These are phyloP conservation scores for Nitzschia inconspicua DNA, from an alignment of 108 stramenopile species.

Conservation along the genomic window DNA sequence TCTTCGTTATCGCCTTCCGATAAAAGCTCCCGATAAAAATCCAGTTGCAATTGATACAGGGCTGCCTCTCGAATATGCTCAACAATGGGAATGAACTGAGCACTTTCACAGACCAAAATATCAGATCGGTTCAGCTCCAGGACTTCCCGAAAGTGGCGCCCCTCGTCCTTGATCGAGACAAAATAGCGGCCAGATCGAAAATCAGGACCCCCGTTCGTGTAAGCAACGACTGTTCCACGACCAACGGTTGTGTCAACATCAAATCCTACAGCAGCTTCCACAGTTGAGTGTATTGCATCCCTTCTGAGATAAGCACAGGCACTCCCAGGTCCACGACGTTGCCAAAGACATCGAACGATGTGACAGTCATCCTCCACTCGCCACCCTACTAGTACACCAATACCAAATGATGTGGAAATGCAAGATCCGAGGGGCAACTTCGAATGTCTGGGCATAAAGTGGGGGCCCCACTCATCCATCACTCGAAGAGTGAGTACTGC, in stretches of 20 bases:
- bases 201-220: slow-evolving; percentile 51
- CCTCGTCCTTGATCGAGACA: slow-evolving; percentile 40
- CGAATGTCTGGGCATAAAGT: slow-evolving; percentile 74
- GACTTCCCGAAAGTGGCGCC: slow-evolving; percentile 33
- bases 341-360: slow-evolving; percentile 80
- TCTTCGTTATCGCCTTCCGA: slow-evolving; percentile 14
- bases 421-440: slow-evolving; percentile 83
- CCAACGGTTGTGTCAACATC: slow-evolving; percentile 67
- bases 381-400: slow-evolving; percentile 87
- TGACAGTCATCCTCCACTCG: slow-evolving; percentile 85
- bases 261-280: slow-evolving; percentile 80
- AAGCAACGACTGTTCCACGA: slow-evolving; percentile 52
- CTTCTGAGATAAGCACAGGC: slow-evolving; percentile 68
- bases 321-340: slow-evolving; percentile 60
- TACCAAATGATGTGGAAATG: slow-evolving; percentile 81
- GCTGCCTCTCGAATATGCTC: slow-evolving; percentile 79
- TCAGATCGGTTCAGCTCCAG: slow-evolving; percentile 57
- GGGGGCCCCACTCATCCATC: slow-evolving; percentile 65
- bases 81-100: slow-evolving; percentile 77
- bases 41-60: slow-evolving; percentile 68
- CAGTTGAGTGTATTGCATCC: slow-evolving; percentile 54
- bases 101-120: slow-evolving; percentile 61
- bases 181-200: slow-evolving; percentile 60
- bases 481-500: slow-evolving; percentile 71
- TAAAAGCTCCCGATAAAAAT: slow-evolving; percentile 58